phyloP scores from a whole-genome alignment of 345 rosid species.

The Acer yangbiense region DNA sequence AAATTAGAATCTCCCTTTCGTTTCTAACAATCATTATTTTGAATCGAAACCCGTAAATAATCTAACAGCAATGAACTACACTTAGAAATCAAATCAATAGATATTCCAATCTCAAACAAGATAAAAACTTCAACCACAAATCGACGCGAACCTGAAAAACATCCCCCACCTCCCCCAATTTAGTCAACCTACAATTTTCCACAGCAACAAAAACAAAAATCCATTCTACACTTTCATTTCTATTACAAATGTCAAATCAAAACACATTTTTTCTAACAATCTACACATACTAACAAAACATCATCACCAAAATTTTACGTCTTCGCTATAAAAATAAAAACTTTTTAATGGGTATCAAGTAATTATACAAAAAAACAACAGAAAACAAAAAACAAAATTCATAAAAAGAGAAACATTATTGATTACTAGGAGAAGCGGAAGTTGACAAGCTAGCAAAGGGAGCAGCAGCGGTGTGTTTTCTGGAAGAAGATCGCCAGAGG shows the following conservation, averaged over 20 bases:
- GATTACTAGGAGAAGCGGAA: slow-evolving; percentile 40
- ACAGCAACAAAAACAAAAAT: too few relatives aligned
- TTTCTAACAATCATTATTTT: background rate
- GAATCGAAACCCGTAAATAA: background rate
- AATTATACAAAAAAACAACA: background rate
- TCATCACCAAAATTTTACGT: background rate
- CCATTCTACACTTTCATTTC: background rate
- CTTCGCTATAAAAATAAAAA: too few relatives aligned
- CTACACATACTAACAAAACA: background rate
- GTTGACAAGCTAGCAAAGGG: slow-evolving; percentile 52
- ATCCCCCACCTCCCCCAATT: too few relatives aligned
- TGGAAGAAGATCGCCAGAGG: slow-evolving; percentile 36
- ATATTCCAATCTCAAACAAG: too few relatives aligned
- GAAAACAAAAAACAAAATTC: background rate
- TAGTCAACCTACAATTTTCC: too few relatives aligned
- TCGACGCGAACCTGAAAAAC: too few relatives aligned
- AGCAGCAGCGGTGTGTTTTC: slow-evolving; percentile 15
- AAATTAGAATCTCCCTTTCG: too few relatives aligned
- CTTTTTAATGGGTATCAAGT: background rate
- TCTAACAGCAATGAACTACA: background rate
- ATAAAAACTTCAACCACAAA: too few relatives aligned
- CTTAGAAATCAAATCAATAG: background rate
- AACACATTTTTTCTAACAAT: background rate
- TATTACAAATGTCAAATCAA: background rate
- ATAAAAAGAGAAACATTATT: background rate